Evolutionary conservation across 2,329 filamentous ascomycete species (phyloP), one percentile per base, ranked within the genome.

Genomic region (Hypoxylon sp.): DNA sequence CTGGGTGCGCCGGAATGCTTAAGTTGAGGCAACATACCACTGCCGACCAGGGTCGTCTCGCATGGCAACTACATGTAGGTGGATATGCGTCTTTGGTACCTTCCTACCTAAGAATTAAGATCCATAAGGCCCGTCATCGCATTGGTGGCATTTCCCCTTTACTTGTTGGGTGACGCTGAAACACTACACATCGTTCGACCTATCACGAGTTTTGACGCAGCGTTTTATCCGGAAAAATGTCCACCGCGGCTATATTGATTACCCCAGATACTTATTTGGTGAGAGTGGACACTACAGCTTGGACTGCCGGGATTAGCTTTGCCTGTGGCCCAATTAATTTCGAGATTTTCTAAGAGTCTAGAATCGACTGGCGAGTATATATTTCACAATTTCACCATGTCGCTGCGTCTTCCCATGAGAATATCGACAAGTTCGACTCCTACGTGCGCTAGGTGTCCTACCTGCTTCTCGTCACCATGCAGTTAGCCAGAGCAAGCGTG

Each of bases 181-280:
- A 65, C 43, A 21, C 25, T 5, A 48, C 36, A 30, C 38, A 34
- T 41, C 25, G 19, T 36, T 30, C 30, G 17, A 11, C 50, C 50
- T 45, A 52, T 63, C 10, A 60, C 23, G 50, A 21, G 32, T 34
- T 17, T 53, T 19, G 25, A 53, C 38, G 19, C 36, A 51, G 52
- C 21, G 57, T 65, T 41, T 60, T 63, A 63, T 49, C 66, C 66
- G 62, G 62, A 21, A n/a, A 50, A 60, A 65, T 57, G 32, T 58
- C 28, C 14, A 58, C 9, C 7, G 30, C 57, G 56, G 57, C 34
- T 60, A 65, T 57, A 62, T 36, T 62, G 30, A n/a, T 7, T 38
- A 56, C 32, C 48, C 57, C 57, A 57, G 49, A 59, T 28, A 25
- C 43, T 23, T 53, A 41, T 17, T 41, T 9, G 21, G 45, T 7